Conservation (phyloP, 257 asterid species). For the Solanum boliviense region DNA sequence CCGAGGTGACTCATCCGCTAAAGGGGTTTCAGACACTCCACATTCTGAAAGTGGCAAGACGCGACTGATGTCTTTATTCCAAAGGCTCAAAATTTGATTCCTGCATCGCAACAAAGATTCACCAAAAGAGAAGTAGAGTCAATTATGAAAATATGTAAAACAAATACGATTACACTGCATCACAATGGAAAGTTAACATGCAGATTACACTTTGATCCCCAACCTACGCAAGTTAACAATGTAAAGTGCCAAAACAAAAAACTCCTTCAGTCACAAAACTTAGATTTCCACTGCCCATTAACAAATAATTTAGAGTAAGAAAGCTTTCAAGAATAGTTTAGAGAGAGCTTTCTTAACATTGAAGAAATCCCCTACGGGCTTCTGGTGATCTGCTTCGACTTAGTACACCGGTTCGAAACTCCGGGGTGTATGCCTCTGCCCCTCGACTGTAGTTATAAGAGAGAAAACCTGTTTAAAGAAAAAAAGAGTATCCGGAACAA, state of each 20-base stretch:
- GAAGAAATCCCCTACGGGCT: not conserved
- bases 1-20: slow-evolving; percentile 41
- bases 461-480: not conserved
- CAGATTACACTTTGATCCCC: not conserved
- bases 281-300: not conserved
- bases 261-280: not conserved
- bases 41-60: slow-evolving; percentile 68
- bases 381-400: not conserved
- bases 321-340: not conserved
- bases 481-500: not conserved
- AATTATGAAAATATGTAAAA: not conserved
- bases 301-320: not conserved
- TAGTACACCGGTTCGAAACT: not conserved
- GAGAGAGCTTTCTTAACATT: not conserved
- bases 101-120: slow-evolving; percentile 40
- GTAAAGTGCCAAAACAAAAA: not conserved
- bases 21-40: slow-evolving; percentile 51
- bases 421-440: not conserved
- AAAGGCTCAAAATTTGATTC: slow-evolving; percentile 69
- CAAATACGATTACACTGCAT: not conserved
- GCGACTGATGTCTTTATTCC: slow-evolving; percentile 94
- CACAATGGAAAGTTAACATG: not conserved
- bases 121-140: slow-evolving; percentile 7
- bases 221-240: not conserved
- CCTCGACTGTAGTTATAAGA: not conserved